Evolutionary conservation across 2,329 filamentous ascomycete species (phyloP).

Genomic region (Penicillium thymicola): DNA sequence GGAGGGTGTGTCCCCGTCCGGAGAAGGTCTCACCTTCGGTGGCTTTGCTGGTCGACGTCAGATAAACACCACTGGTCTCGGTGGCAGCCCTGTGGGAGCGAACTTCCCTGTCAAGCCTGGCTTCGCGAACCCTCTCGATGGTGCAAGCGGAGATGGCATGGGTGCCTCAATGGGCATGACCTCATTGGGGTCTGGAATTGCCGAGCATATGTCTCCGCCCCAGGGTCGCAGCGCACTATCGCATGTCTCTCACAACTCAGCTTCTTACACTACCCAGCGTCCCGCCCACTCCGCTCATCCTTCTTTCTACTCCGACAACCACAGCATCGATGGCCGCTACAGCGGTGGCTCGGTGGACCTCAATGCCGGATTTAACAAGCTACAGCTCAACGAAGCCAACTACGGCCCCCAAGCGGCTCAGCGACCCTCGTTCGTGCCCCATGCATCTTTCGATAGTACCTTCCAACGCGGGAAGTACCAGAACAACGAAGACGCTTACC

Average conservation of each 20-base stretch:
- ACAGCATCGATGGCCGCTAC: conserved; percentile 33
- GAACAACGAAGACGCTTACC: conserved; percentile 31
- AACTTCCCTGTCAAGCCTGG: conserved; percentile 32
- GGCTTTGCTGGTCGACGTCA: conserved; percentile 30
- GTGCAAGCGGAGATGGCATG: conserved; percentile 30
- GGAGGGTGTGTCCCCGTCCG: conserved; percentile 35
- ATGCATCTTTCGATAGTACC: conserved; percentile 46
- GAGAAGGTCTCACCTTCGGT: conserved; percentile 32
- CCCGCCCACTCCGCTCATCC: conserved; percentile 38
- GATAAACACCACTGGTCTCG: conserved; percentile 32
- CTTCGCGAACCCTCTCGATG: conserved; percentile 30
- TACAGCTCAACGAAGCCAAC: conserved; percentile 36
- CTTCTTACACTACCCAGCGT: conserved; percentile 32
- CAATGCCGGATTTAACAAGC: conserved; percentile 29
- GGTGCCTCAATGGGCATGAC: conserved; percentile 28
- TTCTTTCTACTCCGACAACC: conserved; percentile 40
- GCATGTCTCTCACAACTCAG: conserved; percentile 37
- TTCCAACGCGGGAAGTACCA: conserved; percentile 45
- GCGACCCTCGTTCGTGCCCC: conserved; percentile 31
- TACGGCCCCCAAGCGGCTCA: conserved; percentile 33
- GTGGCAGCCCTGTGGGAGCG: conserved; percentile 29
- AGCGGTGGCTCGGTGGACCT: conserved; percentile 31
- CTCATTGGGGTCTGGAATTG: conserved; percentile 28
- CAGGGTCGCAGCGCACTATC: conserved; percentile 28
- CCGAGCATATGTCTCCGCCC: conserved; percentile 29